These are phyloP conservation scores for Lipomyces yarrowii DNA, from an alignment of 1,139 yeast species.

Conservation along the genomic window DNA sequence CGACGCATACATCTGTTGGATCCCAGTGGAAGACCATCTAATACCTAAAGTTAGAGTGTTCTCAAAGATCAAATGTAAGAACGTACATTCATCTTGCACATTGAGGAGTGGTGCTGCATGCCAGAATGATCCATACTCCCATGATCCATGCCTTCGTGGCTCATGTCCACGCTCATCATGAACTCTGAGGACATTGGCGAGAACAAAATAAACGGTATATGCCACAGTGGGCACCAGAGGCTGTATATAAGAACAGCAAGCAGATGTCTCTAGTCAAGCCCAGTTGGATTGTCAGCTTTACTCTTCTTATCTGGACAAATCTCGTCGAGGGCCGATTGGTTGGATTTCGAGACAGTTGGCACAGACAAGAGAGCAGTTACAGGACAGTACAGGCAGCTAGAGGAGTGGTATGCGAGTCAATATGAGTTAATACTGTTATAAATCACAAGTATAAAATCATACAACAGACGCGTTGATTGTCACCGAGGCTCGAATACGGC, in stretches of 20 bases:
- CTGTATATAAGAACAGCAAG: neutral
- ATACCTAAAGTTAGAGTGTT: neutral
- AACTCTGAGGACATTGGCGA: neutral
- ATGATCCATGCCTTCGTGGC: conserved; percentile 4
- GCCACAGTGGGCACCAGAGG: neutral
- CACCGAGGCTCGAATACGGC: neutral
- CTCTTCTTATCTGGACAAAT: neutral
- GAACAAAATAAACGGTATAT: neutral
- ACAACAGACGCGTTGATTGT: too few relatives aligned
- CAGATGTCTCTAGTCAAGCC: neutral
- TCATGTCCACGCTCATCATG: neutral
- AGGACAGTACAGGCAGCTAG: neutral
- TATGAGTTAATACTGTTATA: neutral
- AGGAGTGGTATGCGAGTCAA: neutral
- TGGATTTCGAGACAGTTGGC: neutral
- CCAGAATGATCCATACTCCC: conserved; percentile 12
- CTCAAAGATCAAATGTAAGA: neutral
- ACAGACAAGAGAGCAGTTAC: neutral
- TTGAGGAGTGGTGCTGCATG: conserved; percentile 29
- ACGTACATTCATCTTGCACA: conserved; percentile 27
- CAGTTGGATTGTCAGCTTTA: neutral
- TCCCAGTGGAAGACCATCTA: conserved; percentile 78
- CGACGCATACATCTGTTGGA: conserved; percentile 68
- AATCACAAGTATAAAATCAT: too few relatives aligned
- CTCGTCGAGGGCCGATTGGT: neutral